Base-by-base conservation (phyloP, 305 asterid genomes). In the Fraxinus nigra region DNA sequence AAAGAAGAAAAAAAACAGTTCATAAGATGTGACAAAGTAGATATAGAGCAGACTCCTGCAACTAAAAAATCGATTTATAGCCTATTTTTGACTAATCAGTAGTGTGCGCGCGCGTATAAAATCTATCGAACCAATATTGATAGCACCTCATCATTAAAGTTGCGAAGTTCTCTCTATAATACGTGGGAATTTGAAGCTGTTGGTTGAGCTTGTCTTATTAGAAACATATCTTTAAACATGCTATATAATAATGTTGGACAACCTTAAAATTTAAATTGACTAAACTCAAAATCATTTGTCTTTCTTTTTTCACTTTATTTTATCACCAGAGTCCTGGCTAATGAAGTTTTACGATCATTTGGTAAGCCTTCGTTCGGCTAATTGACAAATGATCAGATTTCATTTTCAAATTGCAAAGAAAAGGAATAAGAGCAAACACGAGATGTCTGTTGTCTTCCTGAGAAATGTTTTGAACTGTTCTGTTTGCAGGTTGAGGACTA, bases 401-500 rank as follows among this genome's bases (percentile, higher is more conserved):
- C 13, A 20, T 65, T 20, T 65, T 24, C 34, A 10, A 65, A 24
- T 65, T 65, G 35, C 74, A 26, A 67, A 67, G 74, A 13, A 30
- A 30, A 16, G 33, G 28, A 2, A 67, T 28, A 28, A 67, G 38
- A 26, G 33, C 9, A 26, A 11, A 26, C 74, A 26, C n/a, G 4
- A 26, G 18, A 18, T 13, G 74, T 26, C n/a, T 28, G 13, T 63
- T 26, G 32, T 72, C 10, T 26, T 75, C 40, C 78, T 82, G 46
- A 56, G 28, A 82, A 61, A 20, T 28, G 9, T 83, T 38, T 79
- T 75, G 61, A 4, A 69, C 28, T 77, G 16, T 38, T 33, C 48
- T 59, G 5, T 75, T 84, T 84, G 86, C 95, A 94, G 97, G 98
- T 90, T 72, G 95, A 92, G 84, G 98, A 96, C 63, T 96, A 90